Evolutionary conservation across 2,329 filamentous ascomycete species (phyloP).

Genomic region (Xylariaceae sp.): DNA sequence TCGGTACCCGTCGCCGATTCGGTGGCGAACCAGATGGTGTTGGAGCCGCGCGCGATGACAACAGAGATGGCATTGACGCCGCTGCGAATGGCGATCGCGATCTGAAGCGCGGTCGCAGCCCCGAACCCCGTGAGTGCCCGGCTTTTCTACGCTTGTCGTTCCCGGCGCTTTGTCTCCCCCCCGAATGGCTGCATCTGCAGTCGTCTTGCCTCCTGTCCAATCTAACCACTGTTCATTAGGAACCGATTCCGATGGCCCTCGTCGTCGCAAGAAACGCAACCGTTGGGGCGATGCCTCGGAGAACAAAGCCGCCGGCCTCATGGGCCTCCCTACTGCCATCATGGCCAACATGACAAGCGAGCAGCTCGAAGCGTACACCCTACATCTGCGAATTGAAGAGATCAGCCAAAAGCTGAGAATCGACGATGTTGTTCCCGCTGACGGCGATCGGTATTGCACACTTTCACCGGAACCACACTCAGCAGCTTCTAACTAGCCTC

Average conservation of each 20-base stretch:
- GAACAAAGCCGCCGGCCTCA: conserved; percentile 96
- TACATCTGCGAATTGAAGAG: conserved; percentile 96
- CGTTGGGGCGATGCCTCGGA: conserved; percentile 96
- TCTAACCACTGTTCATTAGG: conserved; percentile 34
- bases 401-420: conserved; percentile 99
- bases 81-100: conserved; percentile 44
- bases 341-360: conserved; percentile 97
- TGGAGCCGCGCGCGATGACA: conserved; percentile 30
- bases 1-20: conserved; percentile 79
- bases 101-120: conserved; percentile 86
- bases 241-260: conserved; percentile 65
- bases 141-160: neutral
- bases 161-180: neutral
- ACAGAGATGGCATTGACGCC: conserved; percentile 30
- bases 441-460: conserved; percentile 76
- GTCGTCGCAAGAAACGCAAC: conserved; percentile 95
- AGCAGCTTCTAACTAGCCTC: conserved; percentile 5
- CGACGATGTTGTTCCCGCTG: conserved; percentile 95
- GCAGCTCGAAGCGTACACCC: conserved; percentile 93
- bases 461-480: neutral
- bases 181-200: neutral
- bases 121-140: conserved; percentile 62
- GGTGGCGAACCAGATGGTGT: conserved; percentile 52
- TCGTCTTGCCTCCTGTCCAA: conserved; percentile 10
- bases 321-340: conserved; percentile 95